Base-by-base conservation (phyloP, 192 early-diverging fungal genomes). In the Linnemannia exigua region DNA sequence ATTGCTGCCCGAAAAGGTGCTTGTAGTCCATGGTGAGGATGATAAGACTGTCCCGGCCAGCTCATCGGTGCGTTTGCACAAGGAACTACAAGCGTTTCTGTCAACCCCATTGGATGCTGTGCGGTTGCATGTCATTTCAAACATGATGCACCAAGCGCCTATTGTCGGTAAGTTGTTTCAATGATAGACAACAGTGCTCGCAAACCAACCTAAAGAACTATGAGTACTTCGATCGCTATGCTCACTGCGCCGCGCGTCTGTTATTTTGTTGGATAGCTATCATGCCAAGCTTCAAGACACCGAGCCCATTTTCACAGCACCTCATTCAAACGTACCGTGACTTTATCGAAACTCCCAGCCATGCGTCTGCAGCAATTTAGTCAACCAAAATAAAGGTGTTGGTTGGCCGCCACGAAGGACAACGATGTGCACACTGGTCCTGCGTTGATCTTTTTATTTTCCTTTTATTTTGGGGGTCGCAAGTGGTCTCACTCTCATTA, bases 21-120 rank as follows among this genome's bases (percentile, higher is more conserved):
- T 87, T 50, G 48, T 87, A 35, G 72, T 87, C 37, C 85, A 87
- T 77, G 85, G 85, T 19, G 75, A 76, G 28, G 76, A 61, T 5
- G 85, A 87, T 28, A 25, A 35, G 17, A 72, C 74, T 8, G 85
- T 87, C 17, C 85, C 85, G 11, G 50, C 75, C 3, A 52, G 51
- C 11, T 61, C 79, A 20, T 77, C 79, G 6, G 35, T 87, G 33
- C 71, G 51, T 6, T 74, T 87, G 36, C 58, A 76, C 48, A 58
- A 41, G 3, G 69, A 61, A 17, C 48, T 87, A 38, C 66, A 48
- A 31, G 61, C 75, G 14, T 44, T 87, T 41, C 38, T 74, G 17
- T 36, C 80, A 17, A 46, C 51, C 33, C 50, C 70, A 3, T 63
- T 12, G 1, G 82, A 72, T 31, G 37, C 72, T 58, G 70, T 79